phyloP scores from a whole-genome alignment of 306 rosid genomes.

The Corylus heterophylla region DNA sequence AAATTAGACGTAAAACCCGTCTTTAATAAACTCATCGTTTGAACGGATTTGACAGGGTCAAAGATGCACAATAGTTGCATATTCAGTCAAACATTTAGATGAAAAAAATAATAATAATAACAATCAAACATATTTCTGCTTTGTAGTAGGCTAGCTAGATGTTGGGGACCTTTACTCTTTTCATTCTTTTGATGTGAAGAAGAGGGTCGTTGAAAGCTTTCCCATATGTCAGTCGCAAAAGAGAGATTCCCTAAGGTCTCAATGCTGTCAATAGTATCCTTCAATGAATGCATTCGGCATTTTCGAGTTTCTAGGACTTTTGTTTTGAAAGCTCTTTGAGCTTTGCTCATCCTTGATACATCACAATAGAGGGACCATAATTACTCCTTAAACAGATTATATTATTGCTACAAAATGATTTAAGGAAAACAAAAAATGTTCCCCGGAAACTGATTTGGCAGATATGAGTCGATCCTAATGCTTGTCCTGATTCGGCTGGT shows the following conservation, averaged over 20 bases:
- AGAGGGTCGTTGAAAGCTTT: constrained; percentile 43
- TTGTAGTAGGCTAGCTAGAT: constrained; percentile 41
- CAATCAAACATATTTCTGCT: constrained; percentile 39
- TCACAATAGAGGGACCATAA: not conserved
- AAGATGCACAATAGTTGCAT: constrained; percentile 10
- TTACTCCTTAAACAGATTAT: not conserved
- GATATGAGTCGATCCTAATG: too few relatives aligned
- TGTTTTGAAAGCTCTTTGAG: constrained; percentile 24
- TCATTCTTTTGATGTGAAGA: constrained; percentile 67
- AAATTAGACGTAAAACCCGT: not conserved
- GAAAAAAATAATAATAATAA: not conserved
- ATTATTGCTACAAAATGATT: not conserved
- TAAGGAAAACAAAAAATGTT: too few relatives aligned
- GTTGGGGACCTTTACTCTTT: constrained; percentile 55
- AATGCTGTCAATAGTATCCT: constrained; percentile 37
- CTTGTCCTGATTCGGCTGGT: too few relatives aligned
- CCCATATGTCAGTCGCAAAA: constrained; percentile 43
- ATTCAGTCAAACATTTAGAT: constrained; percentile 28
- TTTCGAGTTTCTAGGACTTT: constrained; percentile 35
- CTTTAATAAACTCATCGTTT: constrained; percentile 21
- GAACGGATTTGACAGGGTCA: constrained; percentile 52
- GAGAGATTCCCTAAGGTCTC: constrained; percentile 49
- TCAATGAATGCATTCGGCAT: constrained; percentile 33
- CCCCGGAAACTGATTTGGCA: constrained; percentile 17
- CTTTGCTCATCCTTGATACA: not conserved